phyloP scores from a whole-genome alignment of 1,284 basidiomycete genomes.

The Paramarasmius palmivorus region DNA sequence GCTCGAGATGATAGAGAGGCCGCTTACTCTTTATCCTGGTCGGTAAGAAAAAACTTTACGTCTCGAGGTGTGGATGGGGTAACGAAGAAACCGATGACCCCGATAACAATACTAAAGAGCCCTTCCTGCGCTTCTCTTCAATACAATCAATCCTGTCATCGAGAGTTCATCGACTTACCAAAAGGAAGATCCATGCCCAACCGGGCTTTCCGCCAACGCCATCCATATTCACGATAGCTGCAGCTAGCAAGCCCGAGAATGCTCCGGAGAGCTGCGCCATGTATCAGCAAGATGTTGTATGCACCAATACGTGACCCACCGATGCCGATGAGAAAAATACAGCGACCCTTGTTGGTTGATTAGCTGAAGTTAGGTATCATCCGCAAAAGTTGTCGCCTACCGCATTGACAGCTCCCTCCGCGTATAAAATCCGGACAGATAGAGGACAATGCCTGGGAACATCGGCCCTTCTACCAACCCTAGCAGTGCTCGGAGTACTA shows the following conservation, averaged over 20 bases:
- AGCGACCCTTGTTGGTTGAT: slow-evolving; percentile 24
- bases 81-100: slow-evolving; percentile 46
- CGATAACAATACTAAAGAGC: slow-evolving; percentile 48
- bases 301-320: slow-evolving; percentile 24
- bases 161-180: slow-evolving; percentile 30
- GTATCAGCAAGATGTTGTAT: neutral
- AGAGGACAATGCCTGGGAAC: slow-evolving; percentile 57
- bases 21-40: slow-evolving; percentile 40
- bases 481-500: slow-evolving; percentile 55
- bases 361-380: slow-evolving; percentile 5
- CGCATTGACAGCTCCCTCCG: slow-evolving; percentile 51
- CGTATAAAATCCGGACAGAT: slow-evolving; percentile 55
- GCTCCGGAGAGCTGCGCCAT: slow-evolving; percentile 42
- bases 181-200: slow-evolving; percentile 70
- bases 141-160: neutral
- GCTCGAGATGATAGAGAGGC: neutral
- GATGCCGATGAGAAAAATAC: slow-evolving; percentile 56
- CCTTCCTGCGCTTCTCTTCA: slow-evolving; percentile 44
- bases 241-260: slow-evolving; percentile 62
- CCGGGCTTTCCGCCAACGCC: slow-evolving; percentile 47
- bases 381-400: slow-evolving; percentile 26
- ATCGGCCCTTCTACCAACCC: slow-evolving; percentile 56
- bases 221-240: slow-evolving; percentile 51
- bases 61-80: slow-evolving; percentile 48
- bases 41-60: slow-evolving; percentile 39